Conservation (phyloP, 106 monocot species). For the Dioscorea dumetorum region DNA sequence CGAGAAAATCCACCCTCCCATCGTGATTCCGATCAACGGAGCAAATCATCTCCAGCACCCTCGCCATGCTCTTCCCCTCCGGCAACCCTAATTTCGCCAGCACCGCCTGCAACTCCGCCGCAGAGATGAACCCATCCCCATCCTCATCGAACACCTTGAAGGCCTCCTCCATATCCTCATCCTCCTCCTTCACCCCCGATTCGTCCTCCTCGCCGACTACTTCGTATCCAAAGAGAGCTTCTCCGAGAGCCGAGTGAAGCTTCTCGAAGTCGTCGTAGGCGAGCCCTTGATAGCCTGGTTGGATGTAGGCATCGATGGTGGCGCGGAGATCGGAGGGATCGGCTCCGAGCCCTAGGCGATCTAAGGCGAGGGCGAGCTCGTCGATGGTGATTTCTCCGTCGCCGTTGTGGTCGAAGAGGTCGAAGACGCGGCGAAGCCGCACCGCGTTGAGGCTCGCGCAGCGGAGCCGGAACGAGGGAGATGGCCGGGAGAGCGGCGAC, state of each 20-base stretch:
- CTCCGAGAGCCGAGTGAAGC: slow-evolving; percentile 56
- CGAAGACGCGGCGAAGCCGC: slow-evolving; percentile 68
- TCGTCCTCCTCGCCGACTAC: background rate
- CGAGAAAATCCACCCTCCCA: slow-evolving; percentile 50
- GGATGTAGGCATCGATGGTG: slow-evolving; percentile 31
- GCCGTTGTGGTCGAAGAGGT: slow-evolving; percentile 63
- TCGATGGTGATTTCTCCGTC: slow-evolving; percentile 50
- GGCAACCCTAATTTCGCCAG: slow-evolving; percentile 55
- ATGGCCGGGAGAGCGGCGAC: slow-evolving; percentile 3
- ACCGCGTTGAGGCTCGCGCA: slow-evolving; percentile 45
- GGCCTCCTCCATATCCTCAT: slow-evolving; percentile 61
- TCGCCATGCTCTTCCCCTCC: slow-evolving; percentile 25
- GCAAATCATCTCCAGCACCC: slow-evolving; percentile 56
- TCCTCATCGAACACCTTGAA: slow-evolving; percentile 75
- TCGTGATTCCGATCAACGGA: slow-evolving; percentile 47
- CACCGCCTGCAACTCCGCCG: slow-evolving; percentile 60
- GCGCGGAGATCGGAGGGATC: slow-evolving; percentile 27
- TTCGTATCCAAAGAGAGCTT: slow-evolving; percentile 24
- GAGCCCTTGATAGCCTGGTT: slow-evolving; percentile 42
- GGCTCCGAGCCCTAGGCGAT: slow-evolving; percentile 40
- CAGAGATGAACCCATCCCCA: slow-evolving; percentile 68
- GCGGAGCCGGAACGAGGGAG: slow-evolving; percentile 60
- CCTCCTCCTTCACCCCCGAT: slow-evolving; percentile 9
- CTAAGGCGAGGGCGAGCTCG: slow-evolving; percentile 42
- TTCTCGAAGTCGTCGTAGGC: slow-evolving; percentile 50